A percentile compares a stretch with the other conserved stretches of the same genome.
Evolutionary conservation across 345 rosid genomes (phyloP).

Genomic region (Euphorbia peplus): DNA sequence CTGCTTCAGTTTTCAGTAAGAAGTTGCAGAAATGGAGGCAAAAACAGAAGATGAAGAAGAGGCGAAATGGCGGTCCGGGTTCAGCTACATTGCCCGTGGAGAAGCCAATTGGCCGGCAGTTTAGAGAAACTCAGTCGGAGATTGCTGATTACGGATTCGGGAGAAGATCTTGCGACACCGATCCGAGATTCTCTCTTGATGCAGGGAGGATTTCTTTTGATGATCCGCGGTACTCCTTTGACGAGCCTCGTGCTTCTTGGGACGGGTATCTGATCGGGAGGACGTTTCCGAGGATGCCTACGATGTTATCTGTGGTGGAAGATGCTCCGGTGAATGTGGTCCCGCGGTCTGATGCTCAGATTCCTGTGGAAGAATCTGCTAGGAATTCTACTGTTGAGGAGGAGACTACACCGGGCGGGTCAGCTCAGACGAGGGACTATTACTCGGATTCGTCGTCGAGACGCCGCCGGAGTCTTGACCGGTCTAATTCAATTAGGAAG

Average conservation of each 20-base stretch:
- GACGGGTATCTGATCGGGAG: slow-evolving; percentile 82
- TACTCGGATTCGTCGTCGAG: slow-evolving; percentile 75
- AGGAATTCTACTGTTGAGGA: slow-evolving; percentile 43
- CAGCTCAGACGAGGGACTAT: slow-evolving; percentile 84
- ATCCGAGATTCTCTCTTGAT: slow-evolving; percentile 91
- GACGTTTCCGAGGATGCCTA: slow-evolving; percentile 70
- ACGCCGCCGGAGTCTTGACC: slow-evolving; percentile 85
- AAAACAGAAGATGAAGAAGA: slow-evolving; percentile 90
- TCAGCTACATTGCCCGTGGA: slow-evolving; percentile 90
- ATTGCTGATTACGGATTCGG: slow-evolving; percentile 96
- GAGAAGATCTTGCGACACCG: slow-evolving; percentile 96
- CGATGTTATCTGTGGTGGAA: slow-evolving; percentile 89
- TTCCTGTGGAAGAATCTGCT: slow-evolving; percentile 66
- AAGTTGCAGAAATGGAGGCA: slow-evolving; percentile 95
- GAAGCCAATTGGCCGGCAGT: slow-evolving; percentile 90
- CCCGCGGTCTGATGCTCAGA: slow-evolving; percentile 60
- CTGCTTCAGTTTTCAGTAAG: slow-evolving; percentile 96
- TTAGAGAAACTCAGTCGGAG: slow-evolving; percentile 93
- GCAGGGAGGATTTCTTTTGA: slow-evolving; percentile 77
- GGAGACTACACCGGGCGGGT: slow-evolving; percentile 75
- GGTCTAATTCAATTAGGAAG: slow-evolving; percentile 72
- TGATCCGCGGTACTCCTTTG: slow-evolving; percentile 81
- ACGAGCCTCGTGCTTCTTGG: slow-evolving; percentile 98
- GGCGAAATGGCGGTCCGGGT: slow-evolving; percentile 45
- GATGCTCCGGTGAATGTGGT: slow-evolving; percentile 73